A percentile compares a stretch with the other conserved stretches of the same genome.
Evolutionary conservation across 176 grass and related monocot species (phyloP).

Genomic region (Guadua angustifolia): DNA sequence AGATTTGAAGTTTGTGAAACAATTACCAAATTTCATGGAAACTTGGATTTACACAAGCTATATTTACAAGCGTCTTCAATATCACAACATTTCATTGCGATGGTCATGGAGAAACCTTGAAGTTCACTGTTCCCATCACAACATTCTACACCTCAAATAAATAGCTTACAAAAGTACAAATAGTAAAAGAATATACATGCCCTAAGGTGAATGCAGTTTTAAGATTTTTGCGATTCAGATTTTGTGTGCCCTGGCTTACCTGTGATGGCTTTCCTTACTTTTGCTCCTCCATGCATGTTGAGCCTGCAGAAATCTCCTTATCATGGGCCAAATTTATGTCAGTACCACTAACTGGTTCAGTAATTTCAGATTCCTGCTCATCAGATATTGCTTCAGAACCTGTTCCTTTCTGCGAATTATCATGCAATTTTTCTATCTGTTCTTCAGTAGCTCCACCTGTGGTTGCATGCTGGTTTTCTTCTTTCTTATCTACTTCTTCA

Average conservation of each 20-base stretch:
- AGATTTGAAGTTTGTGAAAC: constrained; percentile 15
- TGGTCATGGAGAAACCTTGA: constrained; percentile 29
- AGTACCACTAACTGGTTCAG: constrained; percentile 38
- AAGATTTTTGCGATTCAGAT: constrained; percentile 55
- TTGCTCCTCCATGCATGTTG: constrained; percentile 42
- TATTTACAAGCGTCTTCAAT: constrained; percentile 46
- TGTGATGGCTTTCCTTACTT: constrained; percentile 88
- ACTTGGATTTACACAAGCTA: constrained; percentile 36
- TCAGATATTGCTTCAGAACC: constrained; percentile 38
- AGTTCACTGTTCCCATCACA: constrained; percentile 5
- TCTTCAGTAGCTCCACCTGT: constrained; percentile 13
- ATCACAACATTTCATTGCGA: constrained; percentile 20
- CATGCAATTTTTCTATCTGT: constrained; percentile 34
- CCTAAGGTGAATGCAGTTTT: constrained; percentile 42
- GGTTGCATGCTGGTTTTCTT: constrained; percentile 34
- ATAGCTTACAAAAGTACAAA: constrained; percentile 50
- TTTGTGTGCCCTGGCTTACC: constrained; percentile 71
- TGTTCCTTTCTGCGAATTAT: constrained; percentile 29
- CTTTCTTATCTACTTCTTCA: constrained; percentile 45
- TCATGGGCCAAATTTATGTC: constrained; percentile 32
- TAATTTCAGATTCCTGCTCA: constrained; percentile 37
- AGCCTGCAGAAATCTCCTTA: constrained; percentile 43
- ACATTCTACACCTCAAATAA: constrained; percentile 36
- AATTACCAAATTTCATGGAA: constrained; percentile 22
- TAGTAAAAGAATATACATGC: constrained; percentile 44